Evolutionary conservation across 768 basidiomycete species (phyloP), one percentile per base, ranked within the genome.

Genomic region (Mycena crocata): DNA sequence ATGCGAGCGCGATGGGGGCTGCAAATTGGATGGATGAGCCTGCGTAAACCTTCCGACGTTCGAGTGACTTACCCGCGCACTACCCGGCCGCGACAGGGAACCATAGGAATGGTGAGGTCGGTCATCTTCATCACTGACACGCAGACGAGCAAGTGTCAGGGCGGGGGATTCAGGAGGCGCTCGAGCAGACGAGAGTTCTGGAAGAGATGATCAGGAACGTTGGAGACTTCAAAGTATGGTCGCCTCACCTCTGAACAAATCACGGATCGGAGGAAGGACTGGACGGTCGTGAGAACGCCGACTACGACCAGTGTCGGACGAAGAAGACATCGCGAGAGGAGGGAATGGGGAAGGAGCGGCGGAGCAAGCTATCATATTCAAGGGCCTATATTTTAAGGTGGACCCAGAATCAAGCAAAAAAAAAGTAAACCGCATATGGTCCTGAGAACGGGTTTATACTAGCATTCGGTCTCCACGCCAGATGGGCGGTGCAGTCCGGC

Each of bases 191-290:
- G 85, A 81, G 23, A 88, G 75, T 71, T 89, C 88, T 74, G 83
- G 46, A 68, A 37, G 50, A 59, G 51, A 54, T 52, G 61, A 46
- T 52, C 44, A 62, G 54, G 35, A 60, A 48, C 28, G 39, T 39
- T 46, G 48, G 37, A 6, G 46, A 48, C 28, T 14, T 39, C 50
- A 42, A 37, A 58, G 30, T 37, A 24, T 64, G 57, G 57, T 69
- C 62, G 52, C 48, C 73, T 72, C 24, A 89, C 91, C 86, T 82
- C 85, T 80, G 73, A 92, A 89, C 64, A 92, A 78, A 76, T 90
- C 89, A 54, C 89, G 88, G 60, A 93, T 91, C 50, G 90, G 85
- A 42, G 91, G 91, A 64, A 93, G 87, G 19, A 87, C 90, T 58
- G 89, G 89, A 46, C 90, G 86, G 66, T 80, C 77, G 60, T 72